Evolutionary conservation across 441 rosid species (phyloP), one percentile per base, ranked within the genome.

Genomic region (Brassica hybrid): DNA sequence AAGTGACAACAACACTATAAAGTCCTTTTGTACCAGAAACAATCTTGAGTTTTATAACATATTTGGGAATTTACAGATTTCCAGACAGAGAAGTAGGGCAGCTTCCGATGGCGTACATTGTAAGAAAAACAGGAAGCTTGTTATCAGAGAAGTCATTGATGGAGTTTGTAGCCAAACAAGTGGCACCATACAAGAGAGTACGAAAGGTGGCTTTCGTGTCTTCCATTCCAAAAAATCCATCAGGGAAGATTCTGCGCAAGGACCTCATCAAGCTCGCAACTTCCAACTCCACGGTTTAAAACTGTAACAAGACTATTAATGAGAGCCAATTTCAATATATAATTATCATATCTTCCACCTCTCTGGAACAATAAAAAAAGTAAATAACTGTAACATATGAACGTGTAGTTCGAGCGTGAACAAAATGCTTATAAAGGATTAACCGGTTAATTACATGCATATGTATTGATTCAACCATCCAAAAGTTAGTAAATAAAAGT

Each of bases 181-280:
- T 93, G 59, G 96, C 97, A 1, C 94, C 99, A 0, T 94, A 93
- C 79, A 94, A 95, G 86, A 89, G 87, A 76, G 77, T 95, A 7
- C 82, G 98, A 34, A 87, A 85, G 73, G 89, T 95, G 61, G 86
- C 91, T 21, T 95, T 90, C 58, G 69, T 89, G 7, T 76, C 81
- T 64, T 86, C 94, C 23, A 82, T 95, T 43, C 99, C 96, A 14
- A 95, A 90, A 86, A 95, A 93, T 77, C 89, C 91, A 5, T 95
- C 98, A 0, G 98, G 99, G 68, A 95, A 95, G 89, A 90, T 95
- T 77, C 88, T 93, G 9, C 86, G 99, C 75, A 95, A 93, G 82
- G 99, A 95, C 79, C 90, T 93, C 62, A 91, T 91, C 27, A 87
- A 88, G 88, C 86, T 88, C 6, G 94, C 97, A 6, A 84, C 91